phyloP scores from a whole-genome alignment of 2,329 filamentous ascomycete species.

The Nemania serpens region DNA sequence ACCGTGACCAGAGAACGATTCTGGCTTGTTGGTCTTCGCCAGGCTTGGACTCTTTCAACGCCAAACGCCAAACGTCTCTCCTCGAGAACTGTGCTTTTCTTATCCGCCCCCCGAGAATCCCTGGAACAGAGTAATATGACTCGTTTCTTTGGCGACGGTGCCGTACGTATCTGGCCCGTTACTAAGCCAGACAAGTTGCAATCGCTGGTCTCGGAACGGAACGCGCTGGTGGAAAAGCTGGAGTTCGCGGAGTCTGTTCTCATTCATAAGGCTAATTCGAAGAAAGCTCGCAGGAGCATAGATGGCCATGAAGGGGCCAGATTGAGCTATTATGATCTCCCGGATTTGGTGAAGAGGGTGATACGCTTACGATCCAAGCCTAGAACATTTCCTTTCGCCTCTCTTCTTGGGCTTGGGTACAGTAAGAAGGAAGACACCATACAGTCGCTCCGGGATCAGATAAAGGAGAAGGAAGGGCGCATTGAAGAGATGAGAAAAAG shows the following conservation, averaged over 20 bases:
- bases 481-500: slow-evolving; percentile 48
- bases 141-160: slow-evolving; percentile 76
- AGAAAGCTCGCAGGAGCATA: slow-evolving; percentile 49
- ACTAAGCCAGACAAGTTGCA: slow-evolving; percentile 76
- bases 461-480: slow-evolving; percentile 49
- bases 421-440: slow-evolving; percentile 89
- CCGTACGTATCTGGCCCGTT: slow-evolving; percentile 83
- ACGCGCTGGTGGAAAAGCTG: slow-evolving; percentile 75
- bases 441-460: slow-evolving; percentile 74
- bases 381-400: slow-evolving; percentile 57
- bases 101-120: slow-evolving; percentile 79
- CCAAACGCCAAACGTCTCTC: slow-evolving; percentile 84
- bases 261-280: slow-evolving; percentile 72
- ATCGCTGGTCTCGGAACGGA: slow-evolving; percentile 75
- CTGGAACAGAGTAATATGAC: slow-evolving; percentile 74
- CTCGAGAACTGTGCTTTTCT: slow-evolving; percentile 90
- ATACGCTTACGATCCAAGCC: slow-evolving; percentile 59
- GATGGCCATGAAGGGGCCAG: slow-evolving; percentile 11
- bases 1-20: slow-evolving; percentile 88
- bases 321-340: slow-evolving; percentile 28
- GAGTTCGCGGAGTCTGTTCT: slow-evolving; percentile 83
- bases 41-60: slow-evolving; percentile 89
- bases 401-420: slow-evolving; percentile 1
- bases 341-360: slow-evolving; percentile 33
- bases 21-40: slow-evolving; percentile 91